Evolutionary conservation across 1,284 basidiomycete genomes (phyloP), one percentile per base, ranked within the genome.

Genomic region (Malassezia obtusa): DNA sequence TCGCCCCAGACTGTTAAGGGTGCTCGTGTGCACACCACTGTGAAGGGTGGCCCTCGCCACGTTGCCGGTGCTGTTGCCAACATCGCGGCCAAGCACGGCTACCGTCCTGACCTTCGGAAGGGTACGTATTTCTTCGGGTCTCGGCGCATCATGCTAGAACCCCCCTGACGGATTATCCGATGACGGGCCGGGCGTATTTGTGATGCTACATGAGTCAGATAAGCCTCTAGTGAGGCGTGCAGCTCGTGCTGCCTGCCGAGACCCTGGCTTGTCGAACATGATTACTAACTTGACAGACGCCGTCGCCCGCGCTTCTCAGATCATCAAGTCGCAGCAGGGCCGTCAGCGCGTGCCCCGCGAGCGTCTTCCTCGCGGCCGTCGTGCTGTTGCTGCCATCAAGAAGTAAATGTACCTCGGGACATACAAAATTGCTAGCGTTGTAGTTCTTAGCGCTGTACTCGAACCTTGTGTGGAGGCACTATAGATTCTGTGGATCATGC

Each of bases 121-220:
- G 59, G 71, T 73, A 65, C 64, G 66, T 68, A 40, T 47, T 45
- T 38, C 41, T 21, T 4, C 25, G 11, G 45, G 32, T 36, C 31
- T 28, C 38, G 32, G 35, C 45, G 45, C 70, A 72, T 63, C 46
- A 56, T 65, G 67, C 70, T 73, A 73, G 70, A 73, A 71, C 70
- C 70, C 68, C 58, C 70, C 68, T 63, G 67, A 68, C 54, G 45
- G 43, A 36, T 19, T 49, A 43, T 31, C 38, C 53, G 45, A 60
- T 68, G 70, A 71, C 56, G 67, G 68, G 61, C 50, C 51, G 70
- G 70, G 70, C 64, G 70, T 73, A 71, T 61, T 58, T 64, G 65
- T 51, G 67, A 65, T 73, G 70, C 70, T 49, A 73, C 11, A 72
- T 40, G 40, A 65, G 51, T 50, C 28, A 33, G 43, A 30, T 9